A percentile compares a stretch with the other conserved stretches of the same genome.
Evolutionary conservation across 2,329 filamentous ascomycete species (phyloP).

Genomic region (Sporothrix pallida): DNA sequence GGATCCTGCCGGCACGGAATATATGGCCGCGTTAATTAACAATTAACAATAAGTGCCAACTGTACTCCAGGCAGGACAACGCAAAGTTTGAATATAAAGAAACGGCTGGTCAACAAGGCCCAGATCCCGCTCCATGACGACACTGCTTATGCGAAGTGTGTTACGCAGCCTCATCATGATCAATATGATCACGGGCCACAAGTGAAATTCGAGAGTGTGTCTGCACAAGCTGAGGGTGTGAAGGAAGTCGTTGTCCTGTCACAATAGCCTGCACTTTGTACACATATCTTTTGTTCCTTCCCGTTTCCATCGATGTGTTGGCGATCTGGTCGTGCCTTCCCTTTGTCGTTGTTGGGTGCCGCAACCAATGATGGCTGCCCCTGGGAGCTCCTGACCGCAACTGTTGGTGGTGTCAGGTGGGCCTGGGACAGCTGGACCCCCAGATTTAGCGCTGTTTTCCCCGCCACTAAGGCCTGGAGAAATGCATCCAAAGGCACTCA

Average conservation of each 20-base stretch:
- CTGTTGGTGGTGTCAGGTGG: slow-evolving; percentile 19
- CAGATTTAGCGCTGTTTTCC: slow-evolving; percentile 18
- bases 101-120: background rate
- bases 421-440: background rate
- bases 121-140: slow-evolving; percentile 7
- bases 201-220: slow-evolving; percentile 1
- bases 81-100: background rate
- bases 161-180: slow-evolving; percentile 5
- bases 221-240: slow-evolving; percentile 6
- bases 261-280: background rate
- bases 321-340: slow-evolving; percentile 22
- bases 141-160: background rate
- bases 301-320: slow-evolving; percentile 17
- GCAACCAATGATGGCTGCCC: slow-evolving; percentile 14
- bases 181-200: slow-evolving; percentile 1
- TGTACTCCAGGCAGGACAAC: background rate
- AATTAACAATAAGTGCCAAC: too few species aligned
- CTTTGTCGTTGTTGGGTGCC: background rate
- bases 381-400: slow-evolving; percentile 24
- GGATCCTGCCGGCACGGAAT: background rate
- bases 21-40: background rate
- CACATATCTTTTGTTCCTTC: background rate
- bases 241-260: background rate
- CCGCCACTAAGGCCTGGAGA: slow-evolving; percentile 27
- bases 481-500: background rate